Percentiles rank a stretch among this genome's conserved stretches.
Evolutionary conservation across 306 rosid genomes (phyloP).

Genomic region (Ormosia emarginata): DNA sequence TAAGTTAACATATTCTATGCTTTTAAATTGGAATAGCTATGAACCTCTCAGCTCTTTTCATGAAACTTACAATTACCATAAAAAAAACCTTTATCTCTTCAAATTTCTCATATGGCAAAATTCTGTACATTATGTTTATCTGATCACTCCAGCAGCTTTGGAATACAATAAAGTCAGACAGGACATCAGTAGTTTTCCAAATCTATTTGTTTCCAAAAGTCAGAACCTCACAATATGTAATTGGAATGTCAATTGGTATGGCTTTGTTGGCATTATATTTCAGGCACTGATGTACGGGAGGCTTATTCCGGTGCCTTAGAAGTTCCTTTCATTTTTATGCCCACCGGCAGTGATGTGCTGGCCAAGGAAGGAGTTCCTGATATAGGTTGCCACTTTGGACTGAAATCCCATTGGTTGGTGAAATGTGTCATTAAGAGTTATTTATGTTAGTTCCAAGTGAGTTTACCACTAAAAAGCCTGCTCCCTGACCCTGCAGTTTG

Average conservation of each 20-base stretch:
- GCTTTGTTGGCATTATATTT: too few species aligned
- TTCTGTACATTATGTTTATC: conserved; percentile 12
- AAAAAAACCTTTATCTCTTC: background rate
- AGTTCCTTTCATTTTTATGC: conserved; percentile 50
- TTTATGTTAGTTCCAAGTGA: conserved; percentile 76
- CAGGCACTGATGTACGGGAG: conserved; percentile 1
- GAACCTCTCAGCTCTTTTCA: background rate
- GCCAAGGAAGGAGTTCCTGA: conserved; percentile 78
- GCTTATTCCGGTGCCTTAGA: conserved; percentile 74
- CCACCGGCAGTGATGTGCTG: conserved; percentile 89
- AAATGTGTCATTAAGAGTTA: conserved; percentile 87
- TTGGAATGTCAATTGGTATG: too few species aligned
- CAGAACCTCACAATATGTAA: background rate
- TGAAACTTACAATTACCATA: conserved; percentile 5
- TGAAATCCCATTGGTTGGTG: conserved; percentile 60
- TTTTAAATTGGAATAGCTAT: background rate
- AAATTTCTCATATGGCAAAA: background rate
- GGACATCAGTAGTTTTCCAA: background rate
- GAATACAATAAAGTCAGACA: conserved; percentile 2
- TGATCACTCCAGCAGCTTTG: background rate
- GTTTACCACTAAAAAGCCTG: conserved; percentile 69
- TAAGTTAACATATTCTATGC: background rate
- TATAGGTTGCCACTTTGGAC: conserved; percentile 76
- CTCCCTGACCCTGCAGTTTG: conserved; percentile 84
- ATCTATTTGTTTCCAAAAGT: background rate